A percentile compares a stretch with the other conserved stretches of the same genome.
These are phyloP conservation scores for Wickerhamomyces alni DNA, from an alignment of 805 yeast genomes.

Conservation along the genomic window DNA sequence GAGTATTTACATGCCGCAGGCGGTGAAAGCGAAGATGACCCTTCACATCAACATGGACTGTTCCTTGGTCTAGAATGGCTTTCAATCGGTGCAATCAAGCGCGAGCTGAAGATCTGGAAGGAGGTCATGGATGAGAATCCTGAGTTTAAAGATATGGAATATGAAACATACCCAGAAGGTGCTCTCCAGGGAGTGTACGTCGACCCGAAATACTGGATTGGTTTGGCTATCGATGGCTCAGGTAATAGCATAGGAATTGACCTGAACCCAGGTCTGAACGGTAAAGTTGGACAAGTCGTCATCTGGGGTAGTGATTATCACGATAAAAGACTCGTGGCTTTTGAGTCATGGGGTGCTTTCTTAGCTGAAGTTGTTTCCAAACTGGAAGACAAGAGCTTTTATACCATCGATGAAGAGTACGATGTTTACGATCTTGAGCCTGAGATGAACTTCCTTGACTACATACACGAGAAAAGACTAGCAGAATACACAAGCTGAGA, in stretches of 20 bases:
- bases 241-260: slow-evolving; percentile 16
- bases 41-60: slow-evolving; percentile 2
- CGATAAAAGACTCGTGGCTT: slow-evolving; percentile 6
- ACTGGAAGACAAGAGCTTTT: slow-evolving; percentile 3
- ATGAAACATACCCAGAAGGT: slow-evolving; percentile 6
- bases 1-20: not conserved
- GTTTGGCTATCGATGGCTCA: slow-evolving; percentile 10
- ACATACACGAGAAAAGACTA: slow-evolving; percentile 2
- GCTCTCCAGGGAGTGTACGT: slow-evolving; percentile 5
- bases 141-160: slow-evolving; percentile 4
- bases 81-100: slow-evolving; percentile 5
- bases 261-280: slow-evolving; percentile 12
- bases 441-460: slow-evolving; percentile 6
- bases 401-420: slow-evolving; percentile 6
- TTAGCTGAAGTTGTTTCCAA: not conserved
- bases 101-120: slow-evolving; percentile 11
- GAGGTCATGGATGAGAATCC: slow-evolving; percentile 9
- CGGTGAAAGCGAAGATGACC: not conserved
- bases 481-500: not conserved
- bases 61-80: slow-evolving; percentile 7
- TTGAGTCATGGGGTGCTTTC: slow-evolving; percentile 7
- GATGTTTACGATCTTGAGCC: slow-evolving; percentile 5
- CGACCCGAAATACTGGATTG: slow-evolving; percentile 10
- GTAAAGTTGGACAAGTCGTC: slow-evolving; percentile 12
- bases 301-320: slow-evolving; percentile 12